These are phyloP conservation scores for Blastobotrys capitulatus DNA, from an alignment of 1,139 yeast genomes.

Conservation along the genomic window DNA sequence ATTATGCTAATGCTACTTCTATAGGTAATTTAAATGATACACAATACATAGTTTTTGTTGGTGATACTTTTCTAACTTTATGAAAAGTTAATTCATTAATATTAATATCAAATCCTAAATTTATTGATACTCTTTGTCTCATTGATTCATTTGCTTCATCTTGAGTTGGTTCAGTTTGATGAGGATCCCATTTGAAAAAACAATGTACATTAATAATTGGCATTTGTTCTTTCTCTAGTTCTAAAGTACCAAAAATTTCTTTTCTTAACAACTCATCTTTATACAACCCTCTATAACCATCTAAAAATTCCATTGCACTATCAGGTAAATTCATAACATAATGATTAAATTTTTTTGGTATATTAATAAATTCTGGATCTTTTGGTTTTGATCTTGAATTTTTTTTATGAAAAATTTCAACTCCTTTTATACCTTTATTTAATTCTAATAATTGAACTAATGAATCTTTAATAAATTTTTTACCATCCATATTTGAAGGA, in stretches of 20 bases:
- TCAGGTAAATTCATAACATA: constrained; percentile 97
- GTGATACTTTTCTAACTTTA: constrained; percentile 88
- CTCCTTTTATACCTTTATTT: constrained; percentile 20
- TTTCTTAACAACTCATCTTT: constrained; percentile 34
- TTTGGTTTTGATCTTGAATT: constrained; percentile 25
- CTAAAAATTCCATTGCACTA: constrained; percentile 79
- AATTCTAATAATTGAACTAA: constrained; percentile 43
- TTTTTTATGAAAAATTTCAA: constrained; percentile 21
- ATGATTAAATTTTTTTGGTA: constrained; percentile 63
- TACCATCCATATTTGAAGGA: constrained; percentile 74
- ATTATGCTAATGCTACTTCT: constrained; percentile 51
- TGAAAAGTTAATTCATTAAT: constrained; percentile 53
- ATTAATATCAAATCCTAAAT: constrained; percentile 47
- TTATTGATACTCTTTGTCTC: constrained; percentile 50
- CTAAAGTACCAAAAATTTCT: constrained; percentile 27
- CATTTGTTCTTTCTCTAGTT: constrained; percentile 29
- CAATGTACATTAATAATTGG: constrained; percentile 88
- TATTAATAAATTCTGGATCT: constrained; percentile 16
- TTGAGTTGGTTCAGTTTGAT: constrained; percentile 63
- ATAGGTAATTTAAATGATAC: constrained; percentile 73
- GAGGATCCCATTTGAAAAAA: constrained; percentile 76
- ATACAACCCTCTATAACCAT: constrained; percentile 70
- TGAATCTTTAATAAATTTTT: constrained; percentile 65
- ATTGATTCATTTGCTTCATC: constrained; percentile 62
- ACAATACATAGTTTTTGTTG: constrained; percentile 95